Conservation (phyloP, 2,329 filamentous ascomycete species). For the Neonectria ditissima region DNA sequence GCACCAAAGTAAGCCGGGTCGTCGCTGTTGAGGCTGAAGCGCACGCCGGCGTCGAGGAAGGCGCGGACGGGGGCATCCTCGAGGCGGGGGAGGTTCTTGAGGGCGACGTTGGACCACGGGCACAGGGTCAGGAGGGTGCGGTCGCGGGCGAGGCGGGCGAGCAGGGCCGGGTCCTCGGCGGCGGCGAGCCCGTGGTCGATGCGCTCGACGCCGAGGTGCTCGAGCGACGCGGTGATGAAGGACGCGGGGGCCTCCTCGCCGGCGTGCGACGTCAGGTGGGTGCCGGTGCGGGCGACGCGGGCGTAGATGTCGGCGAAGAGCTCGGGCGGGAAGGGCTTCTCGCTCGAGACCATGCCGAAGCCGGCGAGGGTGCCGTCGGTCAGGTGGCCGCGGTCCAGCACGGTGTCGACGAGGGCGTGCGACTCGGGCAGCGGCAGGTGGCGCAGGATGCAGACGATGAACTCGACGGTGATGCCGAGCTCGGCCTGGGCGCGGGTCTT, state of each 20-base stretch:
- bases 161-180: constrained; percentile 68
- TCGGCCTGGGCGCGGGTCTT: constrained; percentile 70
- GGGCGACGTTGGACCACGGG: constrained; percentile 75
- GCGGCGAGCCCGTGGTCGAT: constrained; percentile 82
- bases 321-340: constrained; percentile 66
- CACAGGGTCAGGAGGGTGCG: constrained; percentile 76
- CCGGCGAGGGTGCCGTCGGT: constrained; percentile 66
- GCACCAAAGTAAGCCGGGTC: constrained; percentile 82
- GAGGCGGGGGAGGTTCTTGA: constrained; percentile 43
- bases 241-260: constrained; percentile 79
- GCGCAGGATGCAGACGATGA: constrained; percentile 80
- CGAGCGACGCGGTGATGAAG: constrained; percentile 74
- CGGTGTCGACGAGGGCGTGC: constrained; percentile 50
- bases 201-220: constrained; percentile 70
- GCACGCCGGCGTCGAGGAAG: constrained; percentile 73
- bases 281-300: constrained; percentile 59
- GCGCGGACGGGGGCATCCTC: constrained; percentile 65
- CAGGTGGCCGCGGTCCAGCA: constrained; percentile 57
- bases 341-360: constrained; percentile 76
- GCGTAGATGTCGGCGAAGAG: constrained; percentile 72
- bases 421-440: constrained; percentile 74
- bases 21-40: constrained; percentile 80
- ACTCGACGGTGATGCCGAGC: constrained; percentile 71
- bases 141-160: constrained; percentile 67
- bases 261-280: constrained; percentile 77